phyloP scores from a whole-genome alignment of 1,139 yeast species.

The Petasospora rhodanensis region DNA sequence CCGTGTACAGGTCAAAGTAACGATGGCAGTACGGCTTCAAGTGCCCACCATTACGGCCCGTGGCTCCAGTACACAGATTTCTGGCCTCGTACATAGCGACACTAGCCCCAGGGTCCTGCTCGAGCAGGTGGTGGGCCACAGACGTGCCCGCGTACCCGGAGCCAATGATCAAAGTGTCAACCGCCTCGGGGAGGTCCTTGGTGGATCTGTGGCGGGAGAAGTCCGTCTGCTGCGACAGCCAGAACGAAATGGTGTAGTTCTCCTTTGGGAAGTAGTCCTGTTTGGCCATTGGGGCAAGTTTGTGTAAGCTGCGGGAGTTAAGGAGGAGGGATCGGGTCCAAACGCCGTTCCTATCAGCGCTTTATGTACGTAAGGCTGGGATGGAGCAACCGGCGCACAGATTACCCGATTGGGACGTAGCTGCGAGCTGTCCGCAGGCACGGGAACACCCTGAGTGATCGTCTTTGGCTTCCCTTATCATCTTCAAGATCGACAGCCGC shows the following conservation, averaged over 20 bases:
- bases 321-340: not conserved
- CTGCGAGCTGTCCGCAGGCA: no score
- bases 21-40: constrained; percentile 35
- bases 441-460: no score
- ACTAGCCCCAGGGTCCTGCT: constrained; percentile 20
- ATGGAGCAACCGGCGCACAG: not conserved
- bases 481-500: no score
- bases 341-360: no score
- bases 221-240: constrained; percentile 14
- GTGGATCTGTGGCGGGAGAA: constrained; percentile 18
- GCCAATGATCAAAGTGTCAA: constrained; percentile 36
- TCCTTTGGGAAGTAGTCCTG: constrained; percentile 11
- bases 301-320: not conserved
- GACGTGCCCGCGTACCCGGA: constrained; percentile 41
- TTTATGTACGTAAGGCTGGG: no score
- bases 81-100: constrained; percentile 39
- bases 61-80: constrained; percentile 41
- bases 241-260: constrained; percentile 10
- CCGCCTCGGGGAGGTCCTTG: constrained; percentile 25
- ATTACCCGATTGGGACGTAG: not conserved
- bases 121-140: constrained; percentile 30
- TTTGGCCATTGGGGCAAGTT: not conserved
- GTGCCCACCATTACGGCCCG: constrained; percentile 49
- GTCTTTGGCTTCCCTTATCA: no score
- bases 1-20: constrained; percentile 24